These are phyloP conservation scores for Pseudonitzschia multiseries DNA, from an alignment of 108 stramenopile genomes.

Conservation along the genomic window DNA sequence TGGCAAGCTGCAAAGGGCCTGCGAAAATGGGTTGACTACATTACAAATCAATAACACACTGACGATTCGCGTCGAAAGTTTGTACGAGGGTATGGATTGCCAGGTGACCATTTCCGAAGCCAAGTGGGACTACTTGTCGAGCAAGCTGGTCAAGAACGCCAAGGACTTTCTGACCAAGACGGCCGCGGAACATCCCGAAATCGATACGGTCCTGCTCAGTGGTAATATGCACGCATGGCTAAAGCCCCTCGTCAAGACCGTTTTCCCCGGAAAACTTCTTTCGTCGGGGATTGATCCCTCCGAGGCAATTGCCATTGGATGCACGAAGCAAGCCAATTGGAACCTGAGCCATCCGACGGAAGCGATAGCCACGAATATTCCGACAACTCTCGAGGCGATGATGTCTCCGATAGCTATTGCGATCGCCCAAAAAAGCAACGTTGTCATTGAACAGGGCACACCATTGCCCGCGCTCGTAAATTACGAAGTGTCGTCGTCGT, in stretches of 20 bases:
- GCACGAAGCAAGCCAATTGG: slow-evolving; percentile 65
- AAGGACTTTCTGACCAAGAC: slow-evolving; percentile 30
- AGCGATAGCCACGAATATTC: slow-evolving; percentile 1
- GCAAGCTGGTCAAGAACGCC: slow-evolving; percentile 50
- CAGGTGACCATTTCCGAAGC: slow-evolving; percentile 66
- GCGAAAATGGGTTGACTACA: slow-evolving; percentile 64
- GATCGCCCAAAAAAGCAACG: slow-evolving; percentile 3
- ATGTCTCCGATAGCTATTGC: slow-evolving; percentile 22
- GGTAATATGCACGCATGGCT: slow-evolving; percentile 64
- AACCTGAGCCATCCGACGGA: slow-evolving; percentile 27
- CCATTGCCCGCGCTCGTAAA: slow-evolving; percentile 32
- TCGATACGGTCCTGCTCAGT: slow-evolving; percentile 60
- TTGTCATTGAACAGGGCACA: slow-evolving; percentile 33
- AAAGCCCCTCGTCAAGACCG: slow-evolving; percentile 44
- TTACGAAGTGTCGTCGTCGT: slow-evolving; percentile 1
- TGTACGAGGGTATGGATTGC: slow-evolving; percentile 83
- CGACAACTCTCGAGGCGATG: slow-evolving; percentile 9
- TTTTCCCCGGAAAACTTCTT: slow-evolving; percentile 50
- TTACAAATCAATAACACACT: slow-evolving; percentile 54
- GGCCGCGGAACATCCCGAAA: neutral
- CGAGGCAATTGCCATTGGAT: slow-evolving; percentile 78
- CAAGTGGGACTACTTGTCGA: slow-evolving; percentile 71
- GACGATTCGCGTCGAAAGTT: slow-evolving; percentile 64
- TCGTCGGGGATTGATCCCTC: slow-evolving; percentile 47
- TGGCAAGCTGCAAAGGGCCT: slow-evolving; percentile 60